phyloP scores from a whole-genome alignment of 345 rosid species.

The Aquilaria yunnanensis region DNA sequence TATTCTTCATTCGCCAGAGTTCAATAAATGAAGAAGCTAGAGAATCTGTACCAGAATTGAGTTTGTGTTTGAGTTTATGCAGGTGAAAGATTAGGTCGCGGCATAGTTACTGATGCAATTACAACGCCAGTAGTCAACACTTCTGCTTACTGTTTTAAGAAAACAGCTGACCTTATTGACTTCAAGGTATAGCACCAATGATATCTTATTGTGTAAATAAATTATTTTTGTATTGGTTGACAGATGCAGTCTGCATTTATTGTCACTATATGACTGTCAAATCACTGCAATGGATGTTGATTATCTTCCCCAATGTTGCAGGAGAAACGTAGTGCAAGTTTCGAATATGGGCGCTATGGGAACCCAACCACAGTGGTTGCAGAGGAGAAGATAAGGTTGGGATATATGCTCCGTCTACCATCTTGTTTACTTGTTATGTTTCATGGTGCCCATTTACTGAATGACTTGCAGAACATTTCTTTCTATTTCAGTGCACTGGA shows the following conservation, averaged over 20 bases:
- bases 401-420: not conserved
- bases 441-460: not conserved
- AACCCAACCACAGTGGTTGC: constrained; percentile 85
- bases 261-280: too few species aligned
- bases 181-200: constrained; percentile 54
- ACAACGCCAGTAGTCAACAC: constrained; percentile 95
- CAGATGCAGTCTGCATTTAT: too few species aligned
- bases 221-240: too few species aligned
- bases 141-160: constrained; percentile 88
- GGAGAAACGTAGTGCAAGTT: constrained; percentile 84
- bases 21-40: too few species aligned
- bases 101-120: constrained; percentile 93
- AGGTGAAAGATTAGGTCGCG: constrained; percentile 97
- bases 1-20: too few species aligned
- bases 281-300: too few species aligned
- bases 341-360: constrained; percentile 97
- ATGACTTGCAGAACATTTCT: constrained; percentile 5
- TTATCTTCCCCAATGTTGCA: constrained; percentile 10
- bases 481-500: constrained; percentile 71
- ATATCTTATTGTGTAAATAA: too few species aligned
- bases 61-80: constrained; percentile 2
- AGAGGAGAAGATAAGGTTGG: constrained; percentile 88
- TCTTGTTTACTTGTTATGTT: not conserved
- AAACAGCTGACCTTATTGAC: constrained; percentile 80
- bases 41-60: not conserved